A percentile compares a stretch with the other conserved stretches of the same genome.
Evolutionary conservation across 768 basidiomycete genomes (phyloP).

Genomic region (Tylopilus balloui): DNA sequence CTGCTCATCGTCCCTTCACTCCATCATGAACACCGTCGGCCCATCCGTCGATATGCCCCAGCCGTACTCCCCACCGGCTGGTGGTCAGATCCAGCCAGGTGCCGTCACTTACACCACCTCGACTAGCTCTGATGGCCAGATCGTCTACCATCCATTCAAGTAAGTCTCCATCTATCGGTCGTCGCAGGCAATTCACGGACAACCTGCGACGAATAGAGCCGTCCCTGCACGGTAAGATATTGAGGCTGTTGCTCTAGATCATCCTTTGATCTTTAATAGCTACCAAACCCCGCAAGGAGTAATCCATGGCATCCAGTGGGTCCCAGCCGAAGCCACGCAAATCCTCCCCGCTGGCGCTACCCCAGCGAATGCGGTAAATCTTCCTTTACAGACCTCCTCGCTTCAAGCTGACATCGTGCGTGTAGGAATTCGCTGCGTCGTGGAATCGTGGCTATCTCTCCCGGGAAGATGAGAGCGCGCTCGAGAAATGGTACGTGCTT

Average conservation of each 20-base stretch:
- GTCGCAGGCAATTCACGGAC: constrained; percentile 12
- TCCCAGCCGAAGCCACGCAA: constrained; percentile 66
- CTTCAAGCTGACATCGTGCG: background rate
- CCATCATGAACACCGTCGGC: constrained; percentile 22
- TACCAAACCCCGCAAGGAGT: constrained; percentile 69
- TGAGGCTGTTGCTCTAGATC: background rate
- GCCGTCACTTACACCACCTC: constrained; percentile 70
- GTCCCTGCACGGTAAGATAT: constrained; percentile 62
- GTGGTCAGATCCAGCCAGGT: constrained; percentile 56
- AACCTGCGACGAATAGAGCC: constrained; percentile 44
- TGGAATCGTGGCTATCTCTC: constrained; percentile 45
- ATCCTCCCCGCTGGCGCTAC: constrained; percentile 57
- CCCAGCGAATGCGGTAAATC: constrained; percentile 52
- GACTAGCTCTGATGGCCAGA: constrained; percentile 54
- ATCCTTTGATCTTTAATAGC: constrained; percentile 34
- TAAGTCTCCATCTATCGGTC: constrained; percentile 31
- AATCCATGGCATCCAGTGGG: constrained; percentile 59
- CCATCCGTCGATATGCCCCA: constrained; percentile 29
- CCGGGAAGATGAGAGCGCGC: constrained; percentile 37
- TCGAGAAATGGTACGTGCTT: constrained; percentile 43
- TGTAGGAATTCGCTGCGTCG: constrained; percentile 56
- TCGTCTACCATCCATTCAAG: constrained; percentile 73
- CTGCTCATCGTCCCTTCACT: constrained; percentile 6
- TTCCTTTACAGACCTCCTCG: constrained; percentile 2
- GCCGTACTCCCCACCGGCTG: constrained; percentile 29